Evolutionary conservation across 164 flowering plant genomes (phyloP).

Genomic region (Hamamelis virginiana): DNA sequence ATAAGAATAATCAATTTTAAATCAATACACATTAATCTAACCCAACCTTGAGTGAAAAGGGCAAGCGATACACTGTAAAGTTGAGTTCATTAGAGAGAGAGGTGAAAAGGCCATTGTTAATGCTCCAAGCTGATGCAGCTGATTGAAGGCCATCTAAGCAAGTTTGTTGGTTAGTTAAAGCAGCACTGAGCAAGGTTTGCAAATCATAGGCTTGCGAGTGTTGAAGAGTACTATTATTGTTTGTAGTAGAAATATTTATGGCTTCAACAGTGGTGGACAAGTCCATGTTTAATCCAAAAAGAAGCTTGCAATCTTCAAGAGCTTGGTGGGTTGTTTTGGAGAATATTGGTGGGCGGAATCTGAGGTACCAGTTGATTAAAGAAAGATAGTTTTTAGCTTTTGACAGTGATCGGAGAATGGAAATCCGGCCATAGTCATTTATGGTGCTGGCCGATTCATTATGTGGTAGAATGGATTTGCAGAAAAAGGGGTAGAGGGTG

Average conservation of each 20-base stretch:
- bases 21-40: no score
- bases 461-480: no score
- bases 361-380: constrained; percentile 3
- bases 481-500: no score
- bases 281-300: constrained; percentile 1
- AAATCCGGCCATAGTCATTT: no score
- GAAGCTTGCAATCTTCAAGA: constrained; percentile 20
- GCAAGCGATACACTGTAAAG: constrained; percentile 37
- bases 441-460: no score
- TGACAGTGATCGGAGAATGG: no score
- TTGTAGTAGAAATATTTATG: no score
- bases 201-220: constrained; percentile 14
- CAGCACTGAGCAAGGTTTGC: constrained; percentile 28
- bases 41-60: constrained; percentile 32
- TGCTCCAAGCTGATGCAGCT: constrained; percentile 5
- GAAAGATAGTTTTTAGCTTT: no score
- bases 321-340: background rate
- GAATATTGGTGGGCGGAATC: background rate
- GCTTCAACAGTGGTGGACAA: no score
- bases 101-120: constrained; percentile 15
- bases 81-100: constrained; percentile 28
- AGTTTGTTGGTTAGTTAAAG: constrained; percentile 27
- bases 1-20: no score
- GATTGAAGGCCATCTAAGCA: constrained; percentile 29
- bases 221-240: no score